Evolutionary conservation across 2,329 filamentous ascomycete genomes (phyloP).

Genomic region (Orbilia blumenaviensis): DNA sequence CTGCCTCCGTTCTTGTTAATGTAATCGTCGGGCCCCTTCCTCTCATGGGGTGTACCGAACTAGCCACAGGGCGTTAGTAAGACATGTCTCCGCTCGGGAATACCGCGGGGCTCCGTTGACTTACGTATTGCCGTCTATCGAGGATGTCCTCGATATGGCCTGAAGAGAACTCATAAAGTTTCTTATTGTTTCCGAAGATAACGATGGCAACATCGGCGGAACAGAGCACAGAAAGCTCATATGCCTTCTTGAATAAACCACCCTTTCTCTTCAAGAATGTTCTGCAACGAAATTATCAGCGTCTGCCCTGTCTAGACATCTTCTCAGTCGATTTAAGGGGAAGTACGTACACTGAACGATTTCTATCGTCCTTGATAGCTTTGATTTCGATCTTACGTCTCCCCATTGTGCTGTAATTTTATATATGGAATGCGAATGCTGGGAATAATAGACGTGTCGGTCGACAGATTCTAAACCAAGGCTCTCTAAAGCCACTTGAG

Average conservation of each 20-base stretch:
- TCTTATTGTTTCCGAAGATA: conserved; percentile 99
- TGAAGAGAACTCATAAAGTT: conserved; percentile 97
- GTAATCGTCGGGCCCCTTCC: conserved; percentile 94
- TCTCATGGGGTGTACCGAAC: conserved; percentile 93
- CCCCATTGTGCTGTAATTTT: conserved; percentile 72
- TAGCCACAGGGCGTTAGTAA: conserved; percentile 61
- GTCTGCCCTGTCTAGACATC: background rate
- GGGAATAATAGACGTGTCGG: background rate
- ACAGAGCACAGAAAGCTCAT: conserved; percentile 96
- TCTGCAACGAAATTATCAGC: conserved; percentile 64
- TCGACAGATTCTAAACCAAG: background rate
- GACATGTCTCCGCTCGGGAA: background rate
- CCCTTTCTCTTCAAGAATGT: conserved; percentile 99
- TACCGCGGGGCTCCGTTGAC: conserved; percentile 60
- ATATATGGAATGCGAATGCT: background rate
- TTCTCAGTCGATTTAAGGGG: background rate
- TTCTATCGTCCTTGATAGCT: conserved; percentile 97
- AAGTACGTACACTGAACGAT: conserved; percentile 89
- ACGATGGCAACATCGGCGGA: conserved; percentile 98
- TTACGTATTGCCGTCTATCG: conserved; percentile 86
- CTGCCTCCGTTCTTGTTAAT: conserved; percentile 76
- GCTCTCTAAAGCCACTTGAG: background rate
- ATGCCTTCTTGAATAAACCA: conserved; percentile 98
- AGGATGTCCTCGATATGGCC: conserved; percentile 91
- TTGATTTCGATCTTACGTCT: conserved; percentile 99